These are phyloP conservation scores for Puccinia coronata DNA, from an alignment of 1,284 basidiomycete species.

Conservation along the genomic window DNA sequence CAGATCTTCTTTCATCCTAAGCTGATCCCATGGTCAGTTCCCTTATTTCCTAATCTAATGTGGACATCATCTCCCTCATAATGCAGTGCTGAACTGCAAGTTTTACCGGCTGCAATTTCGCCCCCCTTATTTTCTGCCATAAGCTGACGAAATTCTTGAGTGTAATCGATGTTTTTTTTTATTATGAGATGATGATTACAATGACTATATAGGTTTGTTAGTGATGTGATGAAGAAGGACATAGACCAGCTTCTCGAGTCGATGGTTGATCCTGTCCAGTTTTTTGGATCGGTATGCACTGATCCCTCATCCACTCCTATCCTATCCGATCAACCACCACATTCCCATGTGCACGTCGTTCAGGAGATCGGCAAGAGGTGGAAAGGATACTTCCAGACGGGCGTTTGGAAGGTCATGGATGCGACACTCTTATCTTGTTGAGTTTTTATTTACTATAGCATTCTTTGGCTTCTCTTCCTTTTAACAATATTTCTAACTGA, in stretches of 20 bases:
- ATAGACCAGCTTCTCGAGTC: conserved; percentile 60
- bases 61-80: not conserved
- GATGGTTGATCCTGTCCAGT: conserved; percentile 64
- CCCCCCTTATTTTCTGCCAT: not conserved
- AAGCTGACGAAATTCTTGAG: conserved; percentile 60
- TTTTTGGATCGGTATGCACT: conserved; percentile 58
- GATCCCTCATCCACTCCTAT: conserved; percentile 44
- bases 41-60: not conserved
- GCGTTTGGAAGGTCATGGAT: conserved; percentile 55
- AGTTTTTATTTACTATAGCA: not conserved
- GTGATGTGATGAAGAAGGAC: conserved; percentile 57
- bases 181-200: conserved; percentile 76
- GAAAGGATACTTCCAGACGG: conserved; percentile 64
- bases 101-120: too few species aligned
- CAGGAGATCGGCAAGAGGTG: conserved; percentile 71
- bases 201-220: conserved; percentile 64
- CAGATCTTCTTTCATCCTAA: conserved; percentile 88
- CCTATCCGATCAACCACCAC: conserved; percentile 49
- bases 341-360: conserved; percentile 60
- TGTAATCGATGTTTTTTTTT: conserved; percentile 61
- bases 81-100: conserved; percentile 64
- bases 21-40: conserved; percentile 82
- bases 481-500: not conserved
- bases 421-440: conserved; percentile 43
- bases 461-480: not conserved